These are phyloP conservation scores for Ophiocordyceps camponoti-saundersi DNA, from an alignment of 2,329 filamentous ascomycete genomes.

Conservation along the genomic window DNA sequence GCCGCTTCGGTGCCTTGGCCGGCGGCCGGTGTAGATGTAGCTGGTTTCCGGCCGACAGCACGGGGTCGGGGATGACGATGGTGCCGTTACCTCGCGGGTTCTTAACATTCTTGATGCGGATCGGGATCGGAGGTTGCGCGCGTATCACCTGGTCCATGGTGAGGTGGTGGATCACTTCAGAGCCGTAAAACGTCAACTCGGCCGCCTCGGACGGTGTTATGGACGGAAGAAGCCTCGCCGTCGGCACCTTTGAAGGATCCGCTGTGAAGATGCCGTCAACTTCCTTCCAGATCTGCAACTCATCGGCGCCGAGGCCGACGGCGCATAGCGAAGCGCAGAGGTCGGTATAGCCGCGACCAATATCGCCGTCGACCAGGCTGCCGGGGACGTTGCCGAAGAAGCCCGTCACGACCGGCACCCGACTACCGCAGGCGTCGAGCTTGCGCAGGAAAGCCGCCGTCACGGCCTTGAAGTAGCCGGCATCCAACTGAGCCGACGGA, in stretches of 20 bases:
- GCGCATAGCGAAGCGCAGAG: constrained; percentile 84
- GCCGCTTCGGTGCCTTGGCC: constrained; percentile 49
- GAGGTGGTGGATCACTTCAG: constrained; percentile 95
- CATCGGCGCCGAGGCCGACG: constrained; percentile 70
- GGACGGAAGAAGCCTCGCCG: constrained; percentile 69
- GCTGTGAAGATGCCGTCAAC: constrained; percentile 84
- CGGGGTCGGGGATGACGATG: constrained; percentile 62
- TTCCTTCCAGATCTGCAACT: constrained; percentile 98
- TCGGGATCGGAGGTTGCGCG: constrained; percentile 60
- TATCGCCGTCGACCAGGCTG: constrained; percentile 70
- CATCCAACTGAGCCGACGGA: constrained; percentile 40
- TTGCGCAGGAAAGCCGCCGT: constrained; percentile 44
- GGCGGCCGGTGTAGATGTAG: constrained; percentile 31
- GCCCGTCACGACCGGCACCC: constrained; percentile 69
- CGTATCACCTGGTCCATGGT: constrained; percentile 96
- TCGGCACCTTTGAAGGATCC: constrained; percentile 82
- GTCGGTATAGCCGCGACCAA: constrained; percentile 92
- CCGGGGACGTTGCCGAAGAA: constrained; percentile 92
- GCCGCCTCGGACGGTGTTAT: constrained; percentile 93
- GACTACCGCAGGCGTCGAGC: constrained; percentile 45
- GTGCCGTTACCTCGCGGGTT: constrained; percentile 67
- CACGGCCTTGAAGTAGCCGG: constrained; percentile 52
- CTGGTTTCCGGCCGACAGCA: constrained; percentile 36
- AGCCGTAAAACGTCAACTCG: constrained; percentile 85
- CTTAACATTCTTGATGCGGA: constrained; percentile 85